Conservation (phyloP, 78 protist species). For the Guillardia theta region DNA sequence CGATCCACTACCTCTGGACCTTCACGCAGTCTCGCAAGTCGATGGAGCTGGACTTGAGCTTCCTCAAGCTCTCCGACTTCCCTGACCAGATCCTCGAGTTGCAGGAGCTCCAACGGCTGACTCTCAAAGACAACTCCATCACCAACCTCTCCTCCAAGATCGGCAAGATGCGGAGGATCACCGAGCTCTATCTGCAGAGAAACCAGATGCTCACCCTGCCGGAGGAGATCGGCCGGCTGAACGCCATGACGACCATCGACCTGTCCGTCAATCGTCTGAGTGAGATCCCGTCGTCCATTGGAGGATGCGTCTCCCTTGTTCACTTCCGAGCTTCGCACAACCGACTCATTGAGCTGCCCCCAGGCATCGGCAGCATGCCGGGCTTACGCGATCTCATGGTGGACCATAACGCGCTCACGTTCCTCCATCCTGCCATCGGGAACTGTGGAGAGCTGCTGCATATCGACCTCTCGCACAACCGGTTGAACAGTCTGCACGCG, state of each 20-base stretch:
- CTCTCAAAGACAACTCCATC: conserved; percentile 39
- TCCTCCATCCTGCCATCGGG: conserved; percentile 5
- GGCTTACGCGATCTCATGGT: not conserved
- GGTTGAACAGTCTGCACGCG: conserved; percentile 26
- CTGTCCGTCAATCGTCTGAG: not conserved
- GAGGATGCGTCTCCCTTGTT: conserved; percentile 16
- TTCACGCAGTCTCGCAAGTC: not conserved
- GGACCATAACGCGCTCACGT: conserved; percentile 3
- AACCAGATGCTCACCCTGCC: conserved; percentile 12
- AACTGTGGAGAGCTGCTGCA: conserved; percentile 30
- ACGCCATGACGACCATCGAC: conserved; percentile 28
- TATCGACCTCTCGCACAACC: conserved; percentile 3
- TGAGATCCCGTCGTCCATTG: conserved; percentile 24
- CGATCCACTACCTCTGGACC: not conserved
- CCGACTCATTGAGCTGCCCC: conserved; percentile 15
- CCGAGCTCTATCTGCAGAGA: conserved; percentile 20
- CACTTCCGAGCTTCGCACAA: not conserved
- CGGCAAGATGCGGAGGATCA: not conserved
- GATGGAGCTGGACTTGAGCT: not conserved
- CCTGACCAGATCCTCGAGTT: conserved; percentile 9
- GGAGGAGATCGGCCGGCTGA: conserved; percentile 36
- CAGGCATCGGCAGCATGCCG: conserved; percentile 21
- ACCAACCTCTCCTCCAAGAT: not conserved
- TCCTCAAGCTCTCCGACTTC: not conserved
- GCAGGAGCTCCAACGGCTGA: conserved; percentile 36